Conservation (phyloP, 2,329 filamentous ascomycete genomes). For the Aspergillus carbonarius region DNA sequence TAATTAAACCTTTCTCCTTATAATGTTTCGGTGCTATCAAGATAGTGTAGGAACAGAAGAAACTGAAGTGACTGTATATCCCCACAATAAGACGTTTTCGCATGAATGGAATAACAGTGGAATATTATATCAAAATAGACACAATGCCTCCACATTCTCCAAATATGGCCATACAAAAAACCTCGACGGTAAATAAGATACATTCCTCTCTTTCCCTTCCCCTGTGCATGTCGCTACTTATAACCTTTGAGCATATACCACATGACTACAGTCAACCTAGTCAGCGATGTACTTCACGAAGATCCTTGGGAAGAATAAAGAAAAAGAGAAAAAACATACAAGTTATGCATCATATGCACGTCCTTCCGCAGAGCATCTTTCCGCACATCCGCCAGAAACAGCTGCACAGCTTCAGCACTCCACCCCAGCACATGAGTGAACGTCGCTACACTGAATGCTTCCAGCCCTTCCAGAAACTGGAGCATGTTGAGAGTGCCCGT, state of each 20-base stretch:
- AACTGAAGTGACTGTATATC: too few species aligned
- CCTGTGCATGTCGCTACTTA: neutral
- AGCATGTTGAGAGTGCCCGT: conserved; percentile 8
- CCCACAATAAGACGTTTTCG: too few species aligned
- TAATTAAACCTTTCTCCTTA: too few species aligned
- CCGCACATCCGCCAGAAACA: conserved; percentile 5
- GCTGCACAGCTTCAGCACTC: conserved; percentile 4
- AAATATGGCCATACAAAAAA: too few species aligned
- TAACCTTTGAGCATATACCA: conserved; percentile 6
- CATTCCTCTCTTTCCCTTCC: too few species aligned
- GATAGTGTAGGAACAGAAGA: too few species aligned
- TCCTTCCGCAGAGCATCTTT: neutral
- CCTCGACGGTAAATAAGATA: too few species aligned
- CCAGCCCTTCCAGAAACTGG: conserved; percentile 6
- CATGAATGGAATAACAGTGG: too few species aligned
- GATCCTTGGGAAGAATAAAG: too few species aligned
- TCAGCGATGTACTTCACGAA: neutral
- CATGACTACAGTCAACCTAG: neutral
- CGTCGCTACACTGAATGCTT: conserved; percentile 1
- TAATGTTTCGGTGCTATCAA: too few species aligned
- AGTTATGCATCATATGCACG: conserved; percentile 10
- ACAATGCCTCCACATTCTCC: too few species aligned
- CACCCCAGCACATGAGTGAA: conserved; percentile 8
- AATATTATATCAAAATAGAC: too few species aligned
- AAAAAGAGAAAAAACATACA: neutral